Percentiles rank a stretch among this genome's conserved stretches.
Conservation (phyloP, 768 basidiomycete genomes). For the Aureoboletus auriporus region DNA sequence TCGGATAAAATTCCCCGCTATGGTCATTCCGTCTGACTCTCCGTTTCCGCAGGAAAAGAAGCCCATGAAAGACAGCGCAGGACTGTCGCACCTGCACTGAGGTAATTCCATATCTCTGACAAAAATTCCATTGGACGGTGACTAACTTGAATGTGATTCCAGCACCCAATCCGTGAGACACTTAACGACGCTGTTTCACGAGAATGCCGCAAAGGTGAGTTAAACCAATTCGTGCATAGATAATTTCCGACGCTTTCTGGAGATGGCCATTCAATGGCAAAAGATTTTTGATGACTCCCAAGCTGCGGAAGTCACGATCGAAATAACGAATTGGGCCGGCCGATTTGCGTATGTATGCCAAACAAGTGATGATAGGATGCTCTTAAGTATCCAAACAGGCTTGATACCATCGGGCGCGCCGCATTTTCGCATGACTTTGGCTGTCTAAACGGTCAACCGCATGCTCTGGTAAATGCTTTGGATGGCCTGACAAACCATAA, state of each 20-base stretch:
- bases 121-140: background rate
- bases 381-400: slow-evolving; percentile 28
- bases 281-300: slow-evolving; percentile 40
- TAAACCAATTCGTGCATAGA: background rate
- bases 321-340: slow-evolving; percentile 56
- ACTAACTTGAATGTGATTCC: background rate
- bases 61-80: slow-evolving; percentile 55
- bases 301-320: slow-evolving; percentile 42
- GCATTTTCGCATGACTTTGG: slow-evolving; percentile 61
- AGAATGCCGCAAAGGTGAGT: slow-evolving; percentile 44
- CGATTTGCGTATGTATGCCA: slow-evolving; percentile 50
- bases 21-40: background rate
- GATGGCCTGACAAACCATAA: slow-evolving; percentile 61
- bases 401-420: slow-evolving; percentile 59
- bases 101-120: slow-evolving; percentile 29
- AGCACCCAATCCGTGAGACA: slow-evolving; percentile 53
- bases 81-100: slow-evolving; percentile 52
- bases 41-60: slow-evolving; percentile 40
- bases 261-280: slow-evolving; percentile 49
- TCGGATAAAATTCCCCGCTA: background rate
- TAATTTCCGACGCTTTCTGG: slow-evolving; percentile 7
- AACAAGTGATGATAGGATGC: background rate
- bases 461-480: slow-evolving; percentile 47
- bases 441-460: slow-evolving; percentile 47
- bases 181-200: slow-evolving; percentile 49